phyloP scores from a whole-genome alignment of 176 grass and related monocot genomes.

The Triticum turgidum region DNA sequence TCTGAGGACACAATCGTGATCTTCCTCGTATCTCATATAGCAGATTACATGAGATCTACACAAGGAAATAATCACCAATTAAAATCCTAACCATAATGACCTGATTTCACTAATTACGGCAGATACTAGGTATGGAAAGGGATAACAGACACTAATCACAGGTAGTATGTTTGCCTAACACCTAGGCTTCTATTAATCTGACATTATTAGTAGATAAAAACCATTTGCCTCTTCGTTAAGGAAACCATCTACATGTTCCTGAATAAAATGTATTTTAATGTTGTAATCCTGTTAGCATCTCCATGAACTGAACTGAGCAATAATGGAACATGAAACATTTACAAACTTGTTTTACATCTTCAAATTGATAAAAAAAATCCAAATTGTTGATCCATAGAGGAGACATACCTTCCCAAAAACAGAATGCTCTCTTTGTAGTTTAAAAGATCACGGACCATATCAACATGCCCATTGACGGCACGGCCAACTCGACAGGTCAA shows the following conservation, averaged over 20 bases:
- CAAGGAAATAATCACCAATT: background rate
- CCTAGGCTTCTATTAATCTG: background rate
- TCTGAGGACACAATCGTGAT: too few species aligned
- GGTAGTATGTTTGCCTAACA: background rate
- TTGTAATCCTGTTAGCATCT: background rate
- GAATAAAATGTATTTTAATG: background rate
- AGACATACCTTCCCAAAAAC: constrained; percentile 73
- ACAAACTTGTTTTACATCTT: background rate
- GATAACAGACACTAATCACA: too few species aligned
- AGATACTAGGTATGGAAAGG: background rate
- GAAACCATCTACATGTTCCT: background rate
- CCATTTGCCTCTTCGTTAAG: background rate
- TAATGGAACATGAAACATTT: background rate
- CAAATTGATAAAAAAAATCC: background rate
- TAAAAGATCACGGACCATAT: constrained; percentile 89
- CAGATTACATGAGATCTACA: background rate
- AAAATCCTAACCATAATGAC: background rate
- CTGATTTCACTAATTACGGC: background rate
- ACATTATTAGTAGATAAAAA: constrained; percentile 4
- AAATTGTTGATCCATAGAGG: constrained; percentile 13
- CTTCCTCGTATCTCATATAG: background rate
- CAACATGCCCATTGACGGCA: constrained; percentile 87
- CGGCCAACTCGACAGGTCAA: constrained; percentile 94
- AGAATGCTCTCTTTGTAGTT: constrained; percentile 95
- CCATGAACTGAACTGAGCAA: background rate